Evolutionary conservation across 768 basidiomycete species (phyloP), one percentile per base, ranked within the genome.

Genomic region (Tremella yokohamensis): DNA sequence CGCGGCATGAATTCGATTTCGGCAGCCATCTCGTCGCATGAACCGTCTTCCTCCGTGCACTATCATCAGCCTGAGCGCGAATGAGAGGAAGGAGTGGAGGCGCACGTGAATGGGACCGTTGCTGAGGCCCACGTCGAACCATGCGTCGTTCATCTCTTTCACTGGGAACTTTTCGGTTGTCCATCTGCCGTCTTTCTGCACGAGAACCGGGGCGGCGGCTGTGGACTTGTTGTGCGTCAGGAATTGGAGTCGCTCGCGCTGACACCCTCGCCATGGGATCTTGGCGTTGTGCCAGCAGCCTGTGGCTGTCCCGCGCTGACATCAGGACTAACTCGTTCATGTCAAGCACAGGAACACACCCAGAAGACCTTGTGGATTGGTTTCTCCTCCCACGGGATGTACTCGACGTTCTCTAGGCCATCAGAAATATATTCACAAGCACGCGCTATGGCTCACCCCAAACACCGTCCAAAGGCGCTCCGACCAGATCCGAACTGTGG

Each of bases 91-190:
- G 6, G 34, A 4, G 22, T 40, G 25, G 29, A 56, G 49, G 26
- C 69, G 57, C 49, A 74, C 72, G 55, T 74, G 72, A 18, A 58
- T 56, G n/a, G 72, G 67, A n/a, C 54, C 58, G 8, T 68, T 70
- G 25, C 60, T 68, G 49, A 71, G 53, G 0, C 70, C 72, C 4
- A 66, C 60, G 55, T 74, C 72, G 19, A 71, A 42, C 60, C 62
- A 74, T 8, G 47, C 58, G 11, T 61, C 63, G 50, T 66, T 68
- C 62, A 72, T 42, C 52, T 60, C 56, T 34, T 56, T 52, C 2
- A 60, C 54, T 7, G 49, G 51, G 29, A 49, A 69, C 24, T 49
- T 24, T 39, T 62, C 63, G 18, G 51, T 52, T 26, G 58, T 54
- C 18, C 55, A 24, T 16, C 24, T 26, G 19, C 47, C 57, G 8